Conservation (phyloP, 2,329 filamentous ascomycete species). For the Neonectria ditissima region DNA sequence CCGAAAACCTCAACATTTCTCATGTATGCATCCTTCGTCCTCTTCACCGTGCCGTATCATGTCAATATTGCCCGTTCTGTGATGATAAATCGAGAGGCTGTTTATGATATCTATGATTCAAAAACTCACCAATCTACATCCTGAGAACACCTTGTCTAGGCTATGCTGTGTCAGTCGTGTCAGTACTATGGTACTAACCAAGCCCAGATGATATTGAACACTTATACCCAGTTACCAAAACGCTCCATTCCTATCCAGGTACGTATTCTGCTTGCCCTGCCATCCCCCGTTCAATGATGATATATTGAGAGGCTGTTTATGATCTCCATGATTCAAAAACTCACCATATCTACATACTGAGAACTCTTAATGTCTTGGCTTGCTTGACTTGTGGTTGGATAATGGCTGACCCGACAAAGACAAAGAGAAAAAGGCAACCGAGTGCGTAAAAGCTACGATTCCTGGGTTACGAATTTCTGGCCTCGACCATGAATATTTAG, state of each 20-base stretch:
- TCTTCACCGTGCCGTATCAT: not conserved
- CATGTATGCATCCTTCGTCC: not conserved
- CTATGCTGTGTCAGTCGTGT: not conserved
- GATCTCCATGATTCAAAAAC: conserved; percentile 55
- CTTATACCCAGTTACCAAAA: not conserved
- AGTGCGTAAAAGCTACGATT: not conserved
- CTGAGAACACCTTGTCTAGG: conserved; percentile 4
- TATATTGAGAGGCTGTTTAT: conserved; percentile 61
- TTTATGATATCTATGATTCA: conserved; percentile 60
- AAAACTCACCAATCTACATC: conserved; percentile 48
- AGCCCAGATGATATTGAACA: not conserved
- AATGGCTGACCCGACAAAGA: not conserved
- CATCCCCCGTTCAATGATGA: conserved; percentile 52
- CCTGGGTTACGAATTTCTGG: not conserved
- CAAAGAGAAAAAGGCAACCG: not conserved
- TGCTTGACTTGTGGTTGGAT: not conserved
- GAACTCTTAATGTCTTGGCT: not conserved
- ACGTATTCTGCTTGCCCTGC: not conserved
- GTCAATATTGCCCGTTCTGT: conserved; percentile 40
- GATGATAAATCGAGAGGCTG: conserved; percentile 59
- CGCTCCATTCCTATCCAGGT: not conserved
- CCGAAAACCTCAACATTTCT: not conserved
- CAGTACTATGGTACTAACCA: not conserved
- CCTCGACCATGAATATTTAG: not conserved
- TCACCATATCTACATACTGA: conserved; percentile 44